These are phyloP conservation scores for Cucumis melo DNA, from an alignment of 306 rosid genomes.

Conservation along the genomic window DNA sequence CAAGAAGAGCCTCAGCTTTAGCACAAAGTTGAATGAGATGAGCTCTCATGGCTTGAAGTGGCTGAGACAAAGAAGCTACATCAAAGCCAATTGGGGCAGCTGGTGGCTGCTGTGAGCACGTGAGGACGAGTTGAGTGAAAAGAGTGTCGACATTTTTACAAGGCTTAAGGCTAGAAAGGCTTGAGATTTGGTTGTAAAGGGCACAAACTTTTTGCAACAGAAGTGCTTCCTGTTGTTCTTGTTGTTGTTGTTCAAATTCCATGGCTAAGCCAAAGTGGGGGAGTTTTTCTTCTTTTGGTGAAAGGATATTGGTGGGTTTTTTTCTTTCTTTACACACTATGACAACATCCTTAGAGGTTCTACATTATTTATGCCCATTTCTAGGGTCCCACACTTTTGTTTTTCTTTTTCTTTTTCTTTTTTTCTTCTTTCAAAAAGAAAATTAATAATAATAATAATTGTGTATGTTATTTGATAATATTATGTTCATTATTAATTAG, in stretches of 20 bases:
- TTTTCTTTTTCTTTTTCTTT: neutral
- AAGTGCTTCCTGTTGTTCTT: slow-evolving; percentile 14
- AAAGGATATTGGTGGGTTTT: neutral
- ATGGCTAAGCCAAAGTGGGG: neutral
- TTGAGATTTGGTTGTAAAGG: slow-evolving; percentile 37
- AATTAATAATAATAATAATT: no score
- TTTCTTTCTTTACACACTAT: neutral
- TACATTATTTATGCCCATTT: slow-evolving; percentile 2
- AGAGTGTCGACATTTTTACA: slow-evolving; percentile 57
- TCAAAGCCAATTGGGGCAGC: slow-evolving; percentile 34
- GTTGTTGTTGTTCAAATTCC: neutral
- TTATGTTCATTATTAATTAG: no score
- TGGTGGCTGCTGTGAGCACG: slow-evolving; percentile 43
- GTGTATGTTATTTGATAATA: no score
- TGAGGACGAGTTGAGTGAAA: slow-evolving; percentile 55
- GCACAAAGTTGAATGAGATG: slow-evolving; percentile 51
- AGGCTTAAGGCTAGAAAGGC: slow-evolving; percentile 46
- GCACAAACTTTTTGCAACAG: slow-evolving; percentile 31
- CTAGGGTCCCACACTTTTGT: neutral
- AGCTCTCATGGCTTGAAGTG: slow-evolving; percentile 28
- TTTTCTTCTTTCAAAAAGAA: no score
- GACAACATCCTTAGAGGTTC: slow-evolving; percentile 3
- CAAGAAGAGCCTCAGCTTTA: slow-evolving; percentile 48
- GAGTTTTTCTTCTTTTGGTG: neutral
- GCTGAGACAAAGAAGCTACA: slow-evolving; percentile 23